phyloP scores from a whole-genome alignment of 1,284 basidiomycete species.

The Ganoderma resinaceum region DNA sequence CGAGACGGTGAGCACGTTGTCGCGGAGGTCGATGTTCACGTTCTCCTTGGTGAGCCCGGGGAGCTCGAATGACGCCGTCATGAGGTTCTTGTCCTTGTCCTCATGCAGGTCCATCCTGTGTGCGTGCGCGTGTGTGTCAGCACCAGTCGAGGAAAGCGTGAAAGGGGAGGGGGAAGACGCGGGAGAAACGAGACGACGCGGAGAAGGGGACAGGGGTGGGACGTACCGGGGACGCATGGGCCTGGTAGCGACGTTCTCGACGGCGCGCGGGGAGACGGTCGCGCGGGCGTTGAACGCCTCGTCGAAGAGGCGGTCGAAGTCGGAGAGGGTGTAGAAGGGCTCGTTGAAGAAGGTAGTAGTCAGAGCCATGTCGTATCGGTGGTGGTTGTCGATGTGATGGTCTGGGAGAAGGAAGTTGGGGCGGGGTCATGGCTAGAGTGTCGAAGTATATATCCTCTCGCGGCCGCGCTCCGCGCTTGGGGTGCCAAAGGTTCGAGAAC shows the following conservation, averaged over 20 bases:
- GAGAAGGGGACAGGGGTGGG: background rate
- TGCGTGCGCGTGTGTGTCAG: conserved; percentile 7
- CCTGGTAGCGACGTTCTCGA: conserved; percentile 12
- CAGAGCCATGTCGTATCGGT: too few relatives aligned
- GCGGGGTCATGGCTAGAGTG: background rate
- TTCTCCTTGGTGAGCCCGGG: conserved; percentile 53
- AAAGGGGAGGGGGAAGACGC: background rate
- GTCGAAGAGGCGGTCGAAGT: conserved; percentile 56
- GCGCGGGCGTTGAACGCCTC: conserved; percentile 43
- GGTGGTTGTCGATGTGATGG: background rate
- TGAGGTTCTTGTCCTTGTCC: conserved; percentile 45
- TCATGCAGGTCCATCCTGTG: conserved; percentile 57
- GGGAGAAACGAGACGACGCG: background rate
- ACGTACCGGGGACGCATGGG: conserved; percentile 38
- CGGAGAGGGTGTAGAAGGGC: conserved; percentile 34
- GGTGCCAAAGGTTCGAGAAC: conserved; percentile 5
- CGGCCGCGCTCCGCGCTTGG: background rate
- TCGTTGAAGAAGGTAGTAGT: conserved; percentile 44
- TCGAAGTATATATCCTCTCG: background rate
- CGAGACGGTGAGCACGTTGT: conserved; percentile 51
- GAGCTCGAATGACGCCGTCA: conserved; percentile 57
- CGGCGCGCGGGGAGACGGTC: conserved; percentile 11
- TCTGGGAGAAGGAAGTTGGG: background rate
- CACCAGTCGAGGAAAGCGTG: background rate
- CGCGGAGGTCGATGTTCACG: conserved; percentile 50